These are phyloP conservation scores for Lactifluus piperatus DNA, from an alignment of 768 basidiomycete genomes.

Conservation along the genomic window DNA sequence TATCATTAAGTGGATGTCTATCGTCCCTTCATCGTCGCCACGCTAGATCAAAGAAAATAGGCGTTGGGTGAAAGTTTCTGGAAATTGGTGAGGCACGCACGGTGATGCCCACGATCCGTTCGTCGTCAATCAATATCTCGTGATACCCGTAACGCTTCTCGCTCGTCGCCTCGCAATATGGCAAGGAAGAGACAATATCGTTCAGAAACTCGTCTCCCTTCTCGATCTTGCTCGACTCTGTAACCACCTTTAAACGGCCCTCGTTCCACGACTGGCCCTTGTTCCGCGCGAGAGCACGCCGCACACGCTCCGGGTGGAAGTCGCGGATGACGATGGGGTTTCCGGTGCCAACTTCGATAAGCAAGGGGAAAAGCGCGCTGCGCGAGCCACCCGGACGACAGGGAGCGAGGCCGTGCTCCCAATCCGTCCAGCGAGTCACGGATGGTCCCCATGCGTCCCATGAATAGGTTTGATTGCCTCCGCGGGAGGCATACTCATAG, in stretches of 20 bases:
- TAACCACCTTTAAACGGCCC: conserved; percentile 7
- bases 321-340: conserved; percentile 13
- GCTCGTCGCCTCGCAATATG: conserved; percentile 15
- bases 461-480: not conserved
- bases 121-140: conserved; percentile 13
- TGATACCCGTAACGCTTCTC: conserved; percentile 17
- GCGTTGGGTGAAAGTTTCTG: not conserved
- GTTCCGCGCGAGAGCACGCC: conserved; percentile 3
- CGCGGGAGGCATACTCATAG: not conserved
- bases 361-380: conserved; percentile 8
- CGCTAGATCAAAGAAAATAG: not conserved
- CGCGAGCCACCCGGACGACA: conserved; percentile 11
- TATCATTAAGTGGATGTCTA: no score
- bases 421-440: conserved; percentile 10
- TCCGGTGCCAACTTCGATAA: conserved; percentile 10
- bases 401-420: conserved; percentile 10
- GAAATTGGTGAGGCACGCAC: not conserved
- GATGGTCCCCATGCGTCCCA: conserved; percentile 14
- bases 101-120: conserved; percentile 15
- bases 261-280: not conserved
- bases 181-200: conserved; percentile 12
- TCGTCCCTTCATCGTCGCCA: not conserved
- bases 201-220: conserved; percentile 13
- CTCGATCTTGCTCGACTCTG: conserved; percentile 9
- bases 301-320: conserved; percentile 12